Evolutionary conservation across 192 early-diverging fungal genomes (phyloP).

Genomic region (Entophlyctis luteolus): DNA sequence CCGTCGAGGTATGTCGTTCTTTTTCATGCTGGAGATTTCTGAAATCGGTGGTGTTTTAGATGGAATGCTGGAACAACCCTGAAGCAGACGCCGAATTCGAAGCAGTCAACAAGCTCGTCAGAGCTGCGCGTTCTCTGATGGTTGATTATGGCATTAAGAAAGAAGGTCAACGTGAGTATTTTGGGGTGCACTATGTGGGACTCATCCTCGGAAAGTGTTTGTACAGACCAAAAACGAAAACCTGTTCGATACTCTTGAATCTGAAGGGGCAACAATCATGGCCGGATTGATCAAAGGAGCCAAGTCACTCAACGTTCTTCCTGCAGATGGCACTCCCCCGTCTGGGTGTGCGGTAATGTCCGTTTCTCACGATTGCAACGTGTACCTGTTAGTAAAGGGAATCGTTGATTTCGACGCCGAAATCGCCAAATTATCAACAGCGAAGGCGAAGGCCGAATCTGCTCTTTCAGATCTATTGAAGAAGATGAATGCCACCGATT

Average conservation of each 20-base stretch:
- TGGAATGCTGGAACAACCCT: slow-evolving; percentile 48
- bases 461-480: slow-evolving; percentile 55
- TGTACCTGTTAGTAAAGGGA: slow-evolving; percentile 76
- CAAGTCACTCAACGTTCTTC: slow-evolving; percentile 62
- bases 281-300: slow-evolving; percentile 70
- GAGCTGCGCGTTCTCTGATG: slow-evolving; percentile 71
- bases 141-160: slow-evolving; percentile 74
- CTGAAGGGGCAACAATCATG: slow-evolving; percentile 61
- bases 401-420: slow-evolving; percentile 80
- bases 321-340: slow-evolving; percentile 54
- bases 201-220: slow-evolving; percentile 43
- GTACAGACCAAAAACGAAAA: slow-evolving; percentile 49
- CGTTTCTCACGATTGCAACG: slow-evolving; percentile 65
- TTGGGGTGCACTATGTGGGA: slow-evolving; percentile 25
- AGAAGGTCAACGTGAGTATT: slow-evolving; percentile 56
- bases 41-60: slow-evolving; percentile 37
- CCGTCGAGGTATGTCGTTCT: slow-evolving; percentile 33
- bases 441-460: slow-evolving; percentile 61
- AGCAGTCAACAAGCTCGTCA: slow-evolving; percentile 69
- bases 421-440: slow-evolving; percentile 73
- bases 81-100: slow-evolving; percentile 78
- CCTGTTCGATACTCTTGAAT: slow-evolving; percentile 45
- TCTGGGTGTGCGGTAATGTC: slow-evolving; percentile 74
- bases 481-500: slow-evolving; percentile 65
- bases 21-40: slow-evolving; percentile 38